phyloP scores from a whole-genome alignment of 2,329 filamentous ascomycete genomes.

The Phoma sp. region DNA sequence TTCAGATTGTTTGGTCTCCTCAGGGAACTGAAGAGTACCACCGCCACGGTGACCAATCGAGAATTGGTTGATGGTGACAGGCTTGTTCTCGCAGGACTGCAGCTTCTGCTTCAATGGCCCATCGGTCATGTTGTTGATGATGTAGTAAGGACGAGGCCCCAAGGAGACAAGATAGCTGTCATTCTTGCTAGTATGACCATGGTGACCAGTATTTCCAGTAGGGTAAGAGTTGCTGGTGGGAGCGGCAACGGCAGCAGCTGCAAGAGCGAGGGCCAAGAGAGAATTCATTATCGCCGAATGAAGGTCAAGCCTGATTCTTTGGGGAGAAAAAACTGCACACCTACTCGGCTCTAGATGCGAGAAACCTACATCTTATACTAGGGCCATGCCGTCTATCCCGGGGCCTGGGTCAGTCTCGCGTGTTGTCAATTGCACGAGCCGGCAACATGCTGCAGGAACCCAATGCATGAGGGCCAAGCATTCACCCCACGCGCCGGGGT shows the following conservation, averaged over 20 bases:
- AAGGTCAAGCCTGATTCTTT: not conserved
- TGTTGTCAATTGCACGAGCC: not conserved
- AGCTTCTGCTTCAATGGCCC: constrained; percentile 67
- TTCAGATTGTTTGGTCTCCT: constrained; percentile 67
- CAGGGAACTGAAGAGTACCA: constrained; percentile 66
- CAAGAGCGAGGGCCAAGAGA: constrained; percentile 16
- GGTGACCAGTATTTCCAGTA: not conserved
- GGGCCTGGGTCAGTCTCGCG: not conserved
- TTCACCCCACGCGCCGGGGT: constrained; percentile 11
- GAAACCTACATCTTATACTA: constrained; percentile 10
- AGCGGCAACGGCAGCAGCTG: constrained; percentile 18
- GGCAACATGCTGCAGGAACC: constrained; percentile 1
- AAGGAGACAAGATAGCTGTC: constrained; percentile 58
- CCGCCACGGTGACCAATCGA: constrained; percentile 70
- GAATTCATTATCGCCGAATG: constrained; percentile 4
- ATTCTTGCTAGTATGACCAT: constrained; percentile 18
- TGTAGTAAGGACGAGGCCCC: constrained; percentile 70
- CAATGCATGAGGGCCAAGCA: constrained; percentile 12
- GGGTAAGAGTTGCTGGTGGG: constrained; percentile 16
- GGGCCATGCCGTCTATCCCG: not conserved
- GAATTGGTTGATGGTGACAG: constrained; percentile 62
- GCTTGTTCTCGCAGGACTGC: constrained; percentile 63
- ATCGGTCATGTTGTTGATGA: constrained; percentile 69
- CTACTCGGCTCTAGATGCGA: not conserved
- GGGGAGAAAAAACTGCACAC: not conserved